These are phyloP conservation scores for Amylostereum areolatum DNA, from an alignment of 1,284 basidiomycete species.

Conservation along the genomic window DNA sequence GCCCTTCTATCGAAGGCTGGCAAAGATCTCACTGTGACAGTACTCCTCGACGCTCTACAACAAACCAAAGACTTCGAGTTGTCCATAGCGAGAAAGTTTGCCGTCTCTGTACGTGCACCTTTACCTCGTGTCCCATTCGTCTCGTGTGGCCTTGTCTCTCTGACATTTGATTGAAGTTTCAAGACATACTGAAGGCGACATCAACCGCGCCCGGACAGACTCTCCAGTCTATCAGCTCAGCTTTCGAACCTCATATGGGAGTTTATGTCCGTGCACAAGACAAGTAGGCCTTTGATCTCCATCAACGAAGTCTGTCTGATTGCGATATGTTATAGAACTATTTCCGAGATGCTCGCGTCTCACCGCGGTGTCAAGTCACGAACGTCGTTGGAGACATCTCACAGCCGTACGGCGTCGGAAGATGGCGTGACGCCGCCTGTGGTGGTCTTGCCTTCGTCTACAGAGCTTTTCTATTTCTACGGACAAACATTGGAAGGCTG, in stretches of 20 bases:
- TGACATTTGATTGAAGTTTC: conserved; percentile 37
- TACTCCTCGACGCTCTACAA: conserved; percentile 80
- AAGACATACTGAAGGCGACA: conserved; percentile 53
- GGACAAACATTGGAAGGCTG: conserved; percentile 94
- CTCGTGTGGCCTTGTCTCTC: conserved; percentile 2
- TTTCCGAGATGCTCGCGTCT: conserved; percentile 76
- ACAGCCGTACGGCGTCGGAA: conserved; percentile 31
- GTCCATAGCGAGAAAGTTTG: conserved; percentile 75
- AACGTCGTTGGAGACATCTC: conserved; percentile 59
- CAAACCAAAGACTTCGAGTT: conserved; percentile 83
- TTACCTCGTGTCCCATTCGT: background rate
- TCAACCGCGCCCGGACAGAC: conserved; percentile 42
- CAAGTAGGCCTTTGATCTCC: conserved; percentile 45
- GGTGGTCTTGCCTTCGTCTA: conserved; percentile 86
- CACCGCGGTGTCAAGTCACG: conserved; percentile 66
- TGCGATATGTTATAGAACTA: conserved; percentile 40
- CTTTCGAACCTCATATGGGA: conserved; percentile 89
- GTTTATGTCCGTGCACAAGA: conserved; percentile 97
- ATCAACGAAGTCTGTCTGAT: background rate
- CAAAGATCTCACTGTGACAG: conserved; percentile 67
- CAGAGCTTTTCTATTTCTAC: conserved; percentile 97
- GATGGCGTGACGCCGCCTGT: conserved; percentile 47
- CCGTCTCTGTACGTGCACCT: conserved; percentile 55
- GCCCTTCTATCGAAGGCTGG: conserved; percentile 63
- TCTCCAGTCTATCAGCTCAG: conserved; percentile 69